These are phyloP conservation scores for Solanum bulbocastanum DNA, from an alignment of 257 asterid species.

Conservation along the genomic window DNA sequence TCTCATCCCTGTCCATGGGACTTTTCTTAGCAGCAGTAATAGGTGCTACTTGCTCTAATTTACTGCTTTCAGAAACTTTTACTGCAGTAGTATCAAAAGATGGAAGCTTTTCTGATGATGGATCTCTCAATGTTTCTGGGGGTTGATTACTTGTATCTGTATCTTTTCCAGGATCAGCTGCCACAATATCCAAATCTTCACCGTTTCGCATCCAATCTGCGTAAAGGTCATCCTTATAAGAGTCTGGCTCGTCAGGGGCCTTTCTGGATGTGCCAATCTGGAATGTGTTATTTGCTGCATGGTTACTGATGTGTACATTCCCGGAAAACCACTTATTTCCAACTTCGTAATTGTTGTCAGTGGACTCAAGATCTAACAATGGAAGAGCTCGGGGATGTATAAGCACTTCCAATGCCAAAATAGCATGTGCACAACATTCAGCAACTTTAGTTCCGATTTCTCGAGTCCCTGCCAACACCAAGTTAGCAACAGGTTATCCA, in stretches of 20 bases:
- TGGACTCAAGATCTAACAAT: conserved; percentile 21
- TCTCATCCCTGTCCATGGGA: conserved; percentile 16
- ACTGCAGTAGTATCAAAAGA: background rate
- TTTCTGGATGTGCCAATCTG: conserved; percentile 14
- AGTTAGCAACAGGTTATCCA: background rate
- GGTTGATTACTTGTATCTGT: conserved; percentile 3
- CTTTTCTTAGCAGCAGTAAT: conserved; percentile 6
- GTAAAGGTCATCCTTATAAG: conserved; percentile 45
- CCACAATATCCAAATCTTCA: conserved; percentile 28
- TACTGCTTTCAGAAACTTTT: background rate
- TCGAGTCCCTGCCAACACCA: conserved; percentile 34
- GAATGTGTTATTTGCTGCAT: conserved; percentile 10
- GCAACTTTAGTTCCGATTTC: conserved; percentile 50
- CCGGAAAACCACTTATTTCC: conserved; percentile 17
- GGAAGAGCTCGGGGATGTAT: conserved; percentile 72
- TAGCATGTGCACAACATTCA: conserved; percentile 52
- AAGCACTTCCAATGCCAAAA: conserved; percentile 65
- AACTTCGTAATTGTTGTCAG: conserved; percentile 7
- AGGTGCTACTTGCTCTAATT: background rate
- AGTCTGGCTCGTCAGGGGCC: conserved; percentile 25
- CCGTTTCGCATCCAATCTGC: conserved; percentile 41
- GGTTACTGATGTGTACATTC: conserved; percentile 10
- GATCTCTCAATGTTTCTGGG: background rate
- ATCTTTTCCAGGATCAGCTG: conserved; percentile 10
- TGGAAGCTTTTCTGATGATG: conserved; percentile 9